These are phyloP conservation scores for Fraxinus anomala DNA, from an alignment of 257 asterid species.

Conservation along the genomic window DNA sequence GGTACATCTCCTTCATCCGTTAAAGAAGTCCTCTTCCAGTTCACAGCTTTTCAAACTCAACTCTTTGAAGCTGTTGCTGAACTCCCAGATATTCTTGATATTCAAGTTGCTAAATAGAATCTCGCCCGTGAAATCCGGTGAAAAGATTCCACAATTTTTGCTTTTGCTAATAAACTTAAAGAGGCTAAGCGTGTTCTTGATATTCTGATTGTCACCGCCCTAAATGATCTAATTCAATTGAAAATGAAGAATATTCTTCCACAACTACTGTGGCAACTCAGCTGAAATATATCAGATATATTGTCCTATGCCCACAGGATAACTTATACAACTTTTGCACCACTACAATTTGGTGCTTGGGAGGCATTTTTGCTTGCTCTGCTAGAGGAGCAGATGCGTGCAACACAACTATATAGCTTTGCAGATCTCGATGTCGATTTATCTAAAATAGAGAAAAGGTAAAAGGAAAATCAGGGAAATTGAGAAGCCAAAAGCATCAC, in stretches of 20 bases:
- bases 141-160: constrained; percentile 64
- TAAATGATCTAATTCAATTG: constrained; percentile 57
- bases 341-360: constrained; percentile 88
- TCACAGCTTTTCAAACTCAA: constrained; percentile 66
- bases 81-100: constrained; percentile 87
- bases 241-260: constrained; percentile 43
- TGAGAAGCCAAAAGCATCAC: too few species aligned
- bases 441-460: constrained; percentile 49
- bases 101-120: constrained; percentile 82
- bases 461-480: too few species aligned
- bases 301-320: constrained; percentile 78
- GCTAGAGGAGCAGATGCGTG: constrained; percentile 97
- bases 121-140: constrained; percentile 60
- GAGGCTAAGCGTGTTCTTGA: constrained; percentile 79
- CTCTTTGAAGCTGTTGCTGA: constrained; percentile 84
- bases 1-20: constrained; percentile 51
- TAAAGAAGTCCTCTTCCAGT: constrained; percentile 67
- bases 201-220: constrained; percentile 67
- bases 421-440: constrained; percentile 78
- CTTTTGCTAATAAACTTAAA: constrained; percentile 73
- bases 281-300: constrained; percentile 69
- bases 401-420: constrained; percentile 62
- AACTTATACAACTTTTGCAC: constrained; percentile 95
- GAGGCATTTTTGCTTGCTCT: constrained; percentile 96
- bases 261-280: constrained; percentile 69